Evolutionary conservation across 345 rosid species (phyloP).

Genomic region (Eutrema yunnanense): DNA sequence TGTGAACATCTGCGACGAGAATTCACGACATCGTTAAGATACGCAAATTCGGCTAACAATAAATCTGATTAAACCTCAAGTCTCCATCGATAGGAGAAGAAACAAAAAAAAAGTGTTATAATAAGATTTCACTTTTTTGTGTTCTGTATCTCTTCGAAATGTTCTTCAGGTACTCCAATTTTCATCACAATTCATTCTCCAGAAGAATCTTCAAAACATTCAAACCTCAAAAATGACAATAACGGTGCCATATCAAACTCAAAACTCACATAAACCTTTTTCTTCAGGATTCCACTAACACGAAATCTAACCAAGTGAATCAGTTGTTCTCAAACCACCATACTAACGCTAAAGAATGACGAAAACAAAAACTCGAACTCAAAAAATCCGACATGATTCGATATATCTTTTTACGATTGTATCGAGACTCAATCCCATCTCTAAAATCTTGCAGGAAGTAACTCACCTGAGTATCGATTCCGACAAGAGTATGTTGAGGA

Average conservation of each 20-base stretch:
- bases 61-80: neutral
- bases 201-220: neutral
- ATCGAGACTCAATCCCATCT: neutral
- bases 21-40: neutral
- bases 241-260: neutral
- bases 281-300: neutral
- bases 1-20: constrained; percentile 46
- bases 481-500: constrained; percentile 70
- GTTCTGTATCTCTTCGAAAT: neutral
- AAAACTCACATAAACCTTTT: neutral
- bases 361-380: neutral
- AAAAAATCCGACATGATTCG: neutral
- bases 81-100: neutral
- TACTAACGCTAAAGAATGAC: neutral
- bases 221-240: neutral
- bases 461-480: constrained; percentile 77
- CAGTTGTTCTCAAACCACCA: neutral
- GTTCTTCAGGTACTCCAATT: neutral
- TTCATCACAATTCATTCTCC: neutral
- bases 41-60: neutral
- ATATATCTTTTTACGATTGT: neutral
- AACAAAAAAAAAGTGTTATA: neutral
- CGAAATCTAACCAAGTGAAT: neutral
- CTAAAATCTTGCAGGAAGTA: neutral
- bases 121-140: neutral